A percentile compares a stretch with the other conserved stretches of the same genome.
Conservation (phyloP, 2,329 filamentous ascomycete species). For the Colletotrichum viniferum region DNA sequence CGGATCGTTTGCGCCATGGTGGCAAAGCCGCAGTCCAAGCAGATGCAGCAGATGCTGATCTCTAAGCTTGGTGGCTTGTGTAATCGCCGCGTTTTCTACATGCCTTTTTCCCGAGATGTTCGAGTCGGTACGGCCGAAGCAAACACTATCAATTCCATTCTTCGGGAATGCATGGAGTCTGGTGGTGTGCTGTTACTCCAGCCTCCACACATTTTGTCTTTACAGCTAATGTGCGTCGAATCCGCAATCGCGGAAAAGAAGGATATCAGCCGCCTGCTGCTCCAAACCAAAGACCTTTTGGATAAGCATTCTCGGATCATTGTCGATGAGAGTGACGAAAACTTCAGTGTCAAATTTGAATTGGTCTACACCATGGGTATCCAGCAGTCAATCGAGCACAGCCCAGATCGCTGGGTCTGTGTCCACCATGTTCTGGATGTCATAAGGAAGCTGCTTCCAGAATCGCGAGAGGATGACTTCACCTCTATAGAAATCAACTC, state of each 20-base stretch:
- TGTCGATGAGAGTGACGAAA: conserved; percentile 70
- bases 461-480: conserved; percentile 35
- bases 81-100: conserved; percentile 55
- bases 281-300: conserved; percentile 49
- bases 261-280: conserved; percentile 26
- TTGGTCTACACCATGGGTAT: conserved; percentile 66
- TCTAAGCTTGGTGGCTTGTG: conserved; percentile 61
- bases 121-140: conserved; percentile 35
- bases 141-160: conserved; percentile 38
- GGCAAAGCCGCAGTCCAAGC: conserved; percentile 62
- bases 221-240: conserved; percentile 59
- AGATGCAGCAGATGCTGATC: conserved; percentile 63
- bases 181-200: conserved; percentile 65
- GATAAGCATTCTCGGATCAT: conserved; percentile 54
- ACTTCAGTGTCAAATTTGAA: conserved; percentile 64
- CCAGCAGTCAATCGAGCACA: conserved; percentile 54
- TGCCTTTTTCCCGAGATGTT: conserved; percentile 63
- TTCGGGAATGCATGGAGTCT: conserved; percentile 47
- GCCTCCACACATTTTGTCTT: conserved; percentile 68
- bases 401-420: conserved; percentile 59
- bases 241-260: no score
- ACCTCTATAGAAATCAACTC: conserved; percentile 46
- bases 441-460: conserved; percentile 33
- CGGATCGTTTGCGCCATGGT: conserved; percentile 64
- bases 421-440: conserved; percentile 58